Evolutionary conservation across 345 rosid genomes (phyloP).

Genomic region (Boechera retrofracta): DNA sequence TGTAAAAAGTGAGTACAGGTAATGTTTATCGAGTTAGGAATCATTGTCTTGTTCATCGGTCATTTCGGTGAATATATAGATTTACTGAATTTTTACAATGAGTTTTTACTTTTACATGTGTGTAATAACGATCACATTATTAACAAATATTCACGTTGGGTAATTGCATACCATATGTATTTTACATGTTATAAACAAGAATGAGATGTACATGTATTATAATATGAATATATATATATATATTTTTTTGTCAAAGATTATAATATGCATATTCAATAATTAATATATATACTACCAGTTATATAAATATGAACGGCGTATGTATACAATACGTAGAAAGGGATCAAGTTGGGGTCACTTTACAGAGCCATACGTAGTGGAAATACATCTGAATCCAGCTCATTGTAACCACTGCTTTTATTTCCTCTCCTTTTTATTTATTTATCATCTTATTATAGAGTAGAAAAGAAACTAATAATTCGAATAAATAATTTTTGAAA

Average conservation of each 20-base stretch:
- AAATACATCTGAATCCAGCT: conserved; percentile 49
- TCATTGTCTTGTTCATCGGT: conserved; percentile 12
- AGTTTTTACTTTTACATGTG: conserved; percentile 10
- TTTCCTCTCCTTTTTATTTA: conserved; percentile 16
- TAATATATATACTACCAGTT: background rate
- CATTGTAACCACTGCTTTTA: conserved; percentile 48
- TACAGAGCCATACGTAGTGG: conserved; percentile 49
- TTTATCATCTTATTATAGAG: background rate
- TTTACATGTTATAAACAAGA: background rate
- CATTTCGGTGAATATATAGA: conserved; percentile 22
- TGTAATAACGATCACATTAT: background rate
- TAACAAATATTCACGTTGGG: background rate
- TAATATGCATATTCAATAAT: background rate
- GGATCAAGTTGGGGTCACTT: conserved; percentile 45
- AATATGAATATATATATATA: background rate
- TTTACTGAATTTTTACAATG: background rate
- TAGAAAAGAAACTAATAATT: background rate
- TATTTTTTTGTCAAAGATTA: no score
- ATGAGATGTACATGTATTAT: background rate
- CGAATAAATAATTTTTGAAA: background rate
- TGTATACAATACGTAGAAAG: conserved; percentile 40
- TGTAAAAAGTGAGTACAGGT: conserved; percentile 12
- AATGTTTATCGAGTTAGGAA: conserved; percentile 28
- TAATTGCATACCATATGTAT: background rate
- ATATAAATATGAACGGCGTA: conserved; percentile 3